Conservation (phyloP, 352 stramenopile species). For the Peronospora belbahrii region DNA sequence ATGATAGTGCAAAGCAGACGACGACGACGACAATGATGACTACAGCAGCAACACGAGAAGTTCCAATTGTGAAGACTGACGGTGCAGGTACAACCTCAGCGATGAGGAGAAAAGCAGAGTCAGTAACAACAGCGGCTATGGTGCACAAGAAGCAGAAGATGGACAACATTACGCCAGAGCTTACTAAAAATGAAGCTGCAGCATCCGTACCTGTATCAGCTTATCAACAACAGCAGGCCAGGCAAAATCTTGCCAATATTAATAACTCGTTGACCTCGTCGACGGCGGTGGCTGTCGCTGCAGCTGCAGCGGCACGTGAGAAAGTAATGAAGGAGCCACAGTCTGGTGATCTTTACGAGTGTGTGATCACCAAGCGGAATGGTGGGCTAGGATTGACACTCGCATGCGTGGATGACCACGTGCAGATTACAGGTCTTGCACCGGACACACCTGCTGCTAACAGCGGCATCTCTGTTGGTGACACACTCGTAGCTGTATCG, state of each 20-base stretch:
- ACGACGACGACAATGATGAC: slow-evolving; percentile 20
- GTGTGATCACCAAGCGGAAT: slow-evolving; percentile 77
- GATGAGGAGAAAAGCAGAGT: slow-evolving; percentile 21
- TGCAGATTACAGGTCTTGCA: slow-evolving; percentile 72
- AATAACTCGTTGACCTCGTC: slow-evolving; percentile 18
- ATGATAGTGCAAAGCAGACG: slow-evolving; percentile 4
- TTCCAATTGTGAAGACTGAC: slow-evolving; percentile 19
- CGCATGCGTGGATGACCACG: slow-evolving; percentile 75
- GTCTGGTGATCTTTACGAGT: slow-evolving; percentile 77
- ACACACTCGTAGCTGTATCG: slow-evolving; percentile 68
- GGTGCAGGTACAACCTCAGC: slow-evolving; percentile 7
- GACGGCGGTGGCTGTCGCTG: slow-evolving; percentile 20
- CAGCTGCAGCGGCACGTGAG: slow-evolving; percentile 39
- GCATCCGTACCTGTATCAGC: slow-evolving; percentile 6
- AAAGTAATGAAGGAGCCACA: slow-evolving; percentile 82
- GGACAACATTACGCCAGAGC: slow-evolving; percentile 38
- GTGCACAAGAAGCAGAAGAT: slow-evolving; percentile 44
- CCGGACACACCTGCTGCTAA: slow-evolving; percentile 64
- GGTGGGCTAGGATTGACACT: slow-evolving; percentile 65
- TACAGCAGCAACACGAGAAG: slow-evolving; percentile 24
- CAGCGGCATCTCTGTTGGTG: slow-evolving; percentile 70
- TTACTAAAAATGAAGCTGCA: slow-evolving; percentile 8
- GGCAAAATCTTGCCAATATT: slow-evolving; percentile 23
- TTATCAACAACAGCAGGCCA: slow-evolving; percentile 18
- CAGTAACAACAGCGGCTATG: slow-evolving; percentile 10